Percentiles rank a stretch among this genome's conserved stretches.
These are phyloP conservation scores for Gentiana straminea DNA, from an alignment of 257 asterid species.

Conservation along the genomic window DNA sequence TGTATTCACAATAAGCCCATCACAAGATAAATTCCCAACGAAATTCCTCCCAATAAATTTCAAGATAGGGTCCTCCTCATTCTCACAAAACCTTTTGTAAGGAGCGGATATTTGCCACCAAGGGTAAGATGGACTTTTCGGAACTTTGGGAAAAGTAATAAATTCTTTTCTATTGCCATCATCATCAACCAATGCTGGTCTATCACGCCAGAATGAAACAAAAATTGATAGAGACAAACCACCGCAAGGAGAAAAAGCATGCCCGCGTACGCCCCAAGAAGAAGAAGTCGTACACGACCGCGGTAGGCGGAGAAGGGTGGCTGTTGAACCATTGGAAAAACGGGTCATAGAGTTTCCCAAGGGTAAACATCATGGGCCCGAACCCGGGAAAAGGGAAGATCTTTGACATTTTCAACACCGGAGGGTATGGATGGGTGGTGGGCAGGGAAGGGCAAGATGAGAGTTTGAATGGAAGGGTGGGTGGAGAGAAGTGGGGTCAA, in stretches of 20 bases:
- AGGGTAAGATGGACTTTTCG: slow-evolving; percentile 45
- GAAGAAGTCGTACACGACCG: slow-evolving; percentile 51
- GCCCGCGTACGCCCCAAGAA: slow-evolving; percentile 36
- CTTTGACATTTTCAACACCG: slow-evolving; percentile 61
- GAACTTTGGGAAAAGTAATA: slow-evolving; percentile 18
- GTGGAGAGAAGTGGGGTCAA: slow-evolving; percentile 39
- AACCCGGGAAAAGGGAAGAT: slow-evolving; percentile 51
- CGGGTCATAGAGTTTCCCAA: slow-evolving; percentile 32
- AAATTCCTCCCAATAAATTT: slow-evolving; percentile 27
- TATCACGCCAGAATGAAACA: slow-evolving; percentile 36
- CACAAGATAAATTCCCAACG: slow-evolving; percentile 23
- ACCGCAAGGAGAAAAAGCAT: slow-evolving; percentile 64
- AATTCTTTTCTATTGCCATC: slow-evolving; percentile 17
- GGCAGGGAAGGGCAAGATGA: slow-evolving; percentile 46
- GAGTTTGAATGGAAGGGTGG: slow-evolving; percentile 45
- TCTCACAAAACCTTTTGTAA: slow-evolving; percentile 23
- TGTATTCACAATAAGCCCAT: slow-evolving; percentile 49
- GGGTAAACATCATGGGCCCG: slow-evolving; percentile 32
- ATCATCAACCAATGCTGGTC: slow-evolving; percentile 14
- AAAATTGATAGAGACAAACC: slow-evolving; percentile 37
- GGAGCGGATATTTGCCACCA: slow-evolving; percentile 76
- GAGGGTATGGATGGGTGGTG: slow-evolving; percentile 41
- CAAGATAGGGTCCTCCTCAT: slow-evolving; percentile 29
- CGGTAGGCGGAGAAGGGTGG: slow-evolving; percentile 68
- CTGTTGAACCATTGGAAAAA: slow-evolving; percentile 38